A percentile compares a stretch with the other conserved stretches of the same genome.
Conservation (phyloP, 169 alveolate species). For the Plasmodium coatneyi region DNA sequence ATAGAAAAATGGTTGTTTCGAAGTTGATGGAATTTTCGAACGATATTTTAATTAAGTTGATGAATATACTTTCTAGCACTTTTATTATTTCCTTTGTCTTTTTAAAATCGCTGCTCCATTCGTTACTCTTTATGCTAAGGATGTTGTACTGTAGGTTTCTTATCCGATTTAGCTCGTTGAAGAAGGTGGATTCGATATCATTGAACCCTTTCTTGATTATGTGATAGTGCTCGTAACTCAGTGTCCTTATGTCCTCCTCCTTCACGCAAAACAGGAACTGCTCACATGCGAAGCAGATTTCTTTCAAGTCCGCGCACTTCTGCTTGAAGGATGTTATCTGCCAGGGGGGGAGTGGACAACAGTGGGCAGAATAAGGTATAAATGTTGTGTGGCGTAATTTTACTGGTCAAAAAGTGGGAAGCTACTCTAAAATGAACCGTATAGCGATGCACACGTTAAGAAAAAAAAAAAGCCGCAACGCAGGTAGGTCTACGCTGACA, state of each 20-base stretch:
- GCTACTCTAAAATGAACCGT: not conserved
- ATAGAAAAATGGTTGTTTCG: conserved; percentile 54
- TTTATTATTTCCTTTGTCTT: conserved; percentile 70
- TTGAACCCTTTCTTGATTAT: conserved; percentile 73
- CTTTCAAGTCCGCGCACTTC: conserved; percentile 58
- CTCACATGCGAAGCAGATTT: conserved; percentile 68
- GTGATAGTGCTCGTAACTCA: conserved; percentile 54
- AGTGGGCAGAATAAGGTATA: not conserved
- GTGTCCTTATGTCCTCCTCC: conserved; percentile 53
- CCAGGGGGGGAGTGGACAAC: too few relatives aligned
- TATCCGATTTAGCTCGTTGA: conserved; percentile 50
- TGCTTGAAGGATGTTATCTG: conserved; percentile 35
- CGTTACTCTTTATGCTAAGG: conserved; percentile 49
- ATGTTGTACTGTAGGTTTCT: conserved; percentile 49
- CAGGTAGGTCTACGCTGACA: not conserved
- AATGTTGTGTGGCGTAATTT: not conserved
- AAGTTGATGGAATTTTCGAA: conserved; percentile 57
- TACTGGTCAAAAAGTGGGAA: not conserved
- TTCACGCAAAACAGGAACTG: conserved; percentile 55
- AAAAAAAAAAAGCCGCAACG: not conserved
- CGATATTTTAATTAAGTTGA: conserved; percentile 68
- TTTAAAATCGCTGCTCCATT: conserved; percentile 61
- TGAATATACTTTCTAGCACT: conserved; percentile 59
- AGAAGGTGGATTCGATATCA: conserved; percentile 63
- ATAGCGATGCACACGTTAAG: not conserved